Conservation (phyloP, 225 moss, liverwort and hornwort species). For the Physcomitrium patens region DNA sequence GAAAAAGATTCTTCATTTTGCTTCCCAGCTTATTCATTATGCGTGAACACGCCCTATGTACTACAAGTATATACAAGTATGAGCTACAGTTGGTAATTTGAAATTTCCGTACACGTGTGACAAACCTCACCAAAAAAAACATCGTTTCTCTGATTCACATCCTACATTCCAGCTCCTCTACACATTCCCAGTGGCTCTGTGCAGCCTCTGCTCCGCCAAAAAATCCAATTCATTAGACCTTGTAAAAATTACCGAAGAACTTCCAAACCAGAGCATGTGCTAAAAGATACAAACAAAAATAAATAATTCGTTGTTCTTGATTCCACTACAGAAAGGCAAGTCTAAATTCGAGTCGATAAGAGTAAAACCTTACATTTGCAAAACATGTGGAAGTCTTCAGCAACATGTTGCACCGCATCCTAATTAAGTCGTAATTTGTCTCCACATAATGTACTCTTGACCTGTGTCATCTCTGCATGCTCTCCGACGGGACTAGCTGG, state of each 20-base stretch:
- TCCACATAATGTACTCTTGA: slow-evolving; percentile 41
- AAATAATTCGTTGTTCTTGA: slow-evolving; percentile 12
- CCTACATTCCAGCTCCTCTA: slow-evolving; percentile 51
- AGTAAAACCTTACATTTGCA: slow-evolving; percentile 37
- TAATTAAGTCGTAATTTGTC: slow-evolving; percentile 30
- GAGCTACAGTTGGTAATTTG: slow-evolving; percentile 41
- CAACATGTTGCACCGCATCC: slow-evolving; percentile 45
- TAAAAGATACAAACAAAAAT: slow-evolving; percentile 11
- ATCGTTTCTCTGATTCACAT: slow-evolving; percentile 42
- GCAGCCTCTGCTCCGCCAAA: slow-evolving; percentile 49
- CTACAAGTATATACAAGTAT: slow-evolving; percentile 63
- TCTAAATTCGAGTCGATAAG: slow-evolving; percentile 2
- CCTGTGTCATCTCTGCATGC: slow-evolving; percentile 47
- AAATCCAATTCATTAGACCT: slow-evolving; percentile 29
- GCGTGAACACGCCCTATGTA: slow-evolving; percentile 38
- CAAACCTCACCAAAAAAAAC: slow-evolving; percentile 51
- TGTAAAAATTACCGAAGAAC: slow-evolving; percentile 6
- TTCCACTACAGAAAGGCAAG: neutral
- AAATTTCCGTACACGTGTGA: slow-evolving; percentile 48
- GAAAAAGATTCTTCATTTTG: slow-evolving; percentile 23
- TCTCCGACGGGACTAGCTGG: slow-evolving; percentile 57
- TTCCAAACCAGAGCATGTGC: slow-evolving; percentile 22
- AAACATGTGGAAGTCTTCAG: slow-evolving; percentile 30
- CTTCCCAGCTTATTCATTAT: slow-evolving; percentile 48
- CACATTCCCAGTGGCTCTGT: slow-evolving; percentile 40